A percentile compares a stretch with the other conserved stretches of the same genome.
Evolutionary conservation across 2,329 filamentous ascomycete genomes (phyloP).

Genomic region (Penicillium psychrosexuale): DNA sequence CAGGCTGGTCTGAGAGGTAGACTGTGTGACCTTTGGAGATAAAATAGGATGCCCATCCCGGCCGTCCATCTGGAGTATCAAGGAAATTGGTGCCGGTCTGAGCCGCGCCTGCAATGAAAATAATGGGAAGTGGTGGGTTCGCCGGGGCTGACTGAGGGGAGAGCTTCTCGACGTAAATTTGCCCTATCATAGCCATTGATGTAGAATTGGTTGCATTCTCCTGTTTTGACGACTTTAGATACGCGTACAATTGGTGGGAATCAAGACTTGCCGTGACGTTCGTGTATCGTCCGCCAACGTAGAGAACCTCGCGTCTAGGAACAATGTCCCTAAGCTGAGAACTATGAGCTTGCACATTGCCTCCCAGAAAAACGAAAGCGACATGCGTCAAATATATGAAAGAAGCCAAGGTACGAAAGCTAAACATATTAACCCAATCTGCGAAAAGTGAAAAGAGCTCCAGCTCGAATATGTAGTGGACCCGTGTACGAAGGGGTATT

Average conservation of each 20-base stretch:
- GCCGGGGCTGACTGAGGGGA: not conserved
- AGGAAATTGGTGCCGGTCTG: conserved; percentile 4
- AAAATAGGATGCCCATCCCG: conserved; percentile 3
- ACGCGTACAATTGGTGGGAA: not conserved
- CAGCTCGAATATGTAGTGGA: too few species aligned
- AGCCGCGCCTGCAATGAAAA: conserved; percentile 1
- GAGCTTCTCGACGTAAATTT: conserved; percentile 3
- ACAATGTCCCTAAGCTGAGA: not conserved
- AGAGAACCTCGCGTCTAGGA: conserved; percentile 1
- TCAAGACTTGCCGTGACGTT: not conserved
- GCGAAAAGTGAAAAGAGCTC: not conserved
- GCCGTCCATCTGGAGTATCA: conserved; percentile 3
- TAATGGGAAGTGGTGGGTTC: conserved; percentile 1
- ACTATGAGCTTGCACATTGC: conserved; percentile 1
- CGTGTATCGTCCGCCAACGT: conserved; percentile 1
- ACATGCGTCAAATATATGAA: not conserved
- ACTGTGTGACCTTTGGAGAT: conserved; percentile 2
- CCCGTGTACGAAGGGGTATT: too few species aligned
- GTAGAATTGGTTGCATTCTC: not conserved
- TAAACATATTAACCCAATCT: not conserved
- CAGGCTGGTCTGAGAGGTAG: conserved; percentile 3
- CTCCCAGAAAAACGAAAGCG: not conserved
- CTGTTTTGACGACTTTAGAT: not conserved
- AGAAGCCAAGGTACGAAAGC: not conserved
- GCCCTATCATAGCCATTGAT: not conserved